phyloP scores from a whole-genome alignment of 805 yeast genomes.

The Metschnikowia bowlesiae region DNA sequence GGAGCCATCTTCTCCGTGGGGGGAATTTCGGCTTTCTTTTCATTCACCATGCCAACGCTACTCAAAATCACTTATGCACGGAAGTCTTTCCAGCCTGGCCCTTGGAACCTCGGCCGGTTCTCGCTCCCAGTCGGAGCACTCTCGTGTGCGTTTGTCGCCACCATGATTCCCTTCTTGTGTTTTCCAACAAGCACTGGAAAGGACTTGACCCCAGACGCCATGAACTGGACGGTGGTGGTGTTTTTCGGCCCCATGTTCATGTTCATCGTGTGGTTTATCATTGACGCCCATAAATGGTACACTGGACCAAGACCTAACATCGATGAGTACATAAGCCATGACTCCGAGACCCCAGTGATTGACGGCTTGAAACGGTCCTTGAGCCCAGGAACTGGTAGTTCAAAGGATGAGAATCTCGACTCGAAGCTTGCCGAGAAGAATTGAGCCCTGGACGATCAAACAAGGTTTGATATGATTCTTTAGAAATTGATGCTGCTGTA shows the following conservation, averaged over 20 bases:
- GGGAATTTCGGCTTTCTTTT: constrained; percentile 63
- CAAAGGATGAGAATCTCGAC: background rate
- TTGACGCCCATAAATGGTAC: constrained; percentile 57
- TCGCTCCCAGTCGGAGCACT: constrained; percentile 46
- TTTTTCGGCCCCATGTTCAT: constrained; percentile 56
- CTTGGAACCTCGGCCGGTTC: constrained; percentile 58
- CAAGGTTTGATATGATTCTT: no score
- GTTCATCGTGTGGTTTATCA: constrained; percentile 45
- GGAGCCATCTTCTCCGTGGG: constrained; percentile 72
- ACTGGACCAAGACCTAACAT: constrained; percentile 54
- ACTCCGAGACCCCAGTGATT: background rate
- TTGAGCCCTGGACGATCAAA: no score
- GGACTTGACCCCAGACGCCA: constrained; percentile 35
- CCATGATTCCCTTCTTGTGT: constrained; percentile 59
- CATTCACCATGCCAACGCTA: constrained; percentile 61
- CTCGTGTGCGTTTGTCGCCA: constrained; percentile 46
- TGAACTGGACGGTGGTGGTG: constrained; percentile 60
- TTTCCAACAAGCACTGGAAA: constrained; percentile 44
- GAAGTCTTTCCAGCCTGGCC: constrained; percentile 55
- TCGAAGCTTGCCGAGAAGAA: background rate
- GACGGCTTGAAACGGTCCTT: constrained; percentile 1
- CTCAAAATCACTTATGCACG: constrained; percentile 54
- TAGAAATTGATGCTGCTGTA: no score
- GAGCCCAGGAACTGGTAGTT: background rate
- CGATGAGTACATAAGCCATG: constrained; percentile 13